Conservation (phyloP, 179 eudicot genomes). For the Camellia oleifera region DNA sequence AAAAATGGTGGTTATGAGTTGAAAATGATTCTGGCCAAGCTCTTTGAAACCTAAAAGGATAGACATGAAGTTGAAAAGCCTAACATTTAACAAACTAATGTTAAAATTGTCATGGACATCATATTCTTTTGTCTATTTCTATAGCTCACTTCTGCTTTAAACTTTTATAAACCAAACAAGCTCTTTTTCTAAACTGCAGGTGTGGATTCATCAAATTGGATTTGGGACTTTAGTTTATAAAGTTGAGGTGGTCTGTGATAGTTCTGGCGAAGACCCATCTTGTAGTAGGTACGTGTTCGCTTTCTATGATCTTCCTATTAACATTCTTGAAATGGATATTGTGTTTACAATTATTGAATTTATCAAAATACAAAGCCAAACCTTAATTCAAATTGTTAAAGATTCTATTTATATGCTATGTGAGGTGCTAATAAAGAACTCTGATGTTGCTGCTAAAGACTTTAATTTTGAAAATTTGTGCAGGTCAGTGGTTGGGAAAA, state of each 20-base stretch:
- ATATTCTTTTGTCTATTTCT: neutral
- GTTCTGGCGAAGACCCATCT: constrained; percentile 88
- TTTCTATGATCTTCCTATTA: neutral
- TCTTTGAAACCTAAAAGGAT: neutral
- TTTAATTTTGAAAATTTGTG: neutral
- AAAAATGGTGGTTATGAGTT: neutral
- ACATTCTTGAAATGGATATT: neutral
- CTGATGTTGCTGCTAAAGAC: neutral
- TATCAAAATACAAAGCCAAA: neutral
- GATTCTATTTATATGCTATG: neutral
- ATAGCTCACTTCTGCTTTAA: neutral
- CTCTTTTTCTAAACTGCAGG: constrained; percentile 41
- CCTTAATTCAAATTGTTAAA: neutral
- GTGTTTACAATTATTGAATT: neutral
- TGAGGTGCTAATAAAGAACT: neutral
- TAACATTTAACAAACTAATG: neutral
- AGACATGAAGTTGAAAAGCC: neutral
- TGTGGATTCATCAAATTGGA: constrained; percentile 67
- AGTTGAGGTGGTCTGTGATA: constrained; percentile 82
- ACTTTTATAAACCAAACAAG: neutral
- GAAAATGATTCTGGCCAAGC: neutral
- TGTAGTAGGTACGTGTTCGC: constrained; percentile 71
- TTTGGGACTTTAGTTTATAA: constrained; percentile 54
- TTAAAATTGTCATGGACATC: neutral
- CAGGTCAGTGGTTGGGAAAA: constrained; percentile 90